Evolutionary conservation across 192 early-diverging fungal genomes (phyloP).

Genomic region (Radiomyces spectabilis): DNA sequence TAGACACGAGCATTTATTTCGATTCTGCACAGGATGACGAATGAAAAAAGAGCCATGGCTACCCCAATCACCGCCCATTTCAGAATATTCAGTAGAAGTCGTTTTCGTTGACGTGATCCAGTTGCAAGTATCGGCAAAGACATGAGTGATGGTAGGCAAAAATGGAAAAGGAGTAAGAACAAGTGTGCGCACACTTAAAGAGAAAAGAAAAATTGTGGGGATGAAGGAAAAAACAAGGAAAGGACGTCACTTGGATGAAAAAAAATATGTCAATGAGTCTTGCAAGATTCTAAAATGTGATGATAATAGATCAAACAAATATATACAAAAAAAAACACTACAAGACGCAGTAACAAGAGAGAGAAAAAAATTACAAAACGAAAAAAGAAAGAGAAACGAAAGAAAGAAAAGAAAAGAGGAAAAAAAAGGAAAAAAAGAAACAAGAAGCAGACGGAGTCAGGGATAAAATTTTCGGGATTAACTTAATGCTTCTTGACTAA

Average conservation of each 20-base stretch:
- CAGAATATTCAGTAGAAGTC: neutral
- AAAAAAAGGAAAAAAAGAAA: conserved; percentile 1
- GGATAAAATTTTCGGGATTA: no score
- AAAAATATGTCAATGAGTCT: neutral
- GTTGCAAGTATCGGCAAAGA: neutral
- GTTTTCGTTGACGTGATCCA: neutral
- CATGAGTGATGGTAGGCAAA: neutral
- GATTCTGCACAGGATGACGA: conserved; percentile 1
- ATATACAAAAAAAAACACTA: neutral
- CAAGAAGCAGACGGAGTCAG: no score
- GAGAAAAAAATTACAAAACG: neutral
- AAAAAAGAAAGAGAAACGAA: conserved; percentile 3
- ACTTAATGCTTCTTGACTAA: no score
- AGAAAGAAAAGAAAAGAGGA: neutral
- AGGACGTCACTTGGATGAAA: neutral
- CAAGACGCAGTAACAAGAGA: neutral
- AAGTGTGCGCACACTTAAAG: neutral
- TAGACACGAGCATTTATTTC: conserved; percentile 31
- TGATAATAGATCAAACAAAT: conserved; percentile 3
- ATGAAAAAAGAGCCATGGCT: neutral
- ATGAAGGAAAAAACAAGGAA: neutral
- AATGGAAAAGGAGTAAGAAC: neutral
- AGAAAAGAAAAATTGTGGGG: neutral
- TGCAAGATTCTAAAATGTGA: neutral
- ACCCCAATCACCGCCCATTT: neutral